These are phyloP conservation scores for Metarhizium rileyi DNA, from an alignment of 2,329 filamentous ascomycete species.

Conservation along the genomic window DNA sequence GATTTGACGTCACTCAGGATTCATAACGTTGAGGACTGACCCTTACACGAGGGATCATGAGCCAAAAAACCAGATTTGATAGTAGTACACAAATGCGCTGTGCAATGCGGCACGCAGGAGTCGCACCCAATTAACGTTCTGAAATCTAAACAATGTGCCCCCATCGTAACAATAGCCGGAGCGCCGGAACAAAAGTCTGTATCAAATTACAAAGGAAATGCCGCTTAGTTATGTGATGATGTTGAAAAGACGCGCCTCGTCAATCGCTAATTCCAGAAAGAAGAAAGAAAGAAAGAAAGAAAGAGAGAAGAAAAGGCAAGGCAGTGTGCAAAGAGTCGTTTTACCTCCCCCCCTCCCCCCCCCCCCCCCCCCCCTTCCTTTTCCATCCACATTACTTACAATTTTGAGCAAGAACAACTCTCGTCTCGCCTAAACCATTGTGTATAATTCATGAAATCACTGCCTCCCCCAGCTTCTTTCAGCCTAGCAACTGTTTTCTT, in stretches of 20 bases:
- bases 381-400: too few relatives aligned
- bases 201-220: background rate
- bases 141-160: background rate
- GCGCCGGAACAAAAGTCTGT: background rate
- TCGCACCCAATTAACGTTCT: background rate
- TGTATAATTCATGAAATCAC: background rate
- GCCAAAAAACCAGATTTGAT: background rate
- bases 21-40: background rate
- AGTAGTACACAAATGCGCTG: background rate
- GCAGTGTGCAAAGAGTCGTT: background rate
- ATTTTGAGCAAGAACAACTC: background rate
- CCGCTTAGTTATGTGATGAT: background rate
- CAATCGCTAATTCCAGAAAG: background rate
- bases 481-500: background rate
- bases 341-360: too few relatives aligned
- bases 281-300: background rate
- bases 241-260: background rate
- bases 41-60: background rate
- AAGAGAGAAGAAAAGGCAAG: background rate
- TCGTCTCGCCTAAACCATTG: background rate
- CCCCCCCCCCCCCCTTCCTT: too few relatives aligned
- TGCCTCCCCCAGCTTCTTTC: background rate
- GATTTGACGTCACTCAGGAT: background rate
- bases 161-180: background rate
- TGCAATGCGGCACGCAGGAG: background rate